Evolutionary conservation across 2,329 filamentous ascomycete genomes (phyloP), one percentile per base, ranked within the genome.

Genomic region (Clarireedia hainanense): DNA sequence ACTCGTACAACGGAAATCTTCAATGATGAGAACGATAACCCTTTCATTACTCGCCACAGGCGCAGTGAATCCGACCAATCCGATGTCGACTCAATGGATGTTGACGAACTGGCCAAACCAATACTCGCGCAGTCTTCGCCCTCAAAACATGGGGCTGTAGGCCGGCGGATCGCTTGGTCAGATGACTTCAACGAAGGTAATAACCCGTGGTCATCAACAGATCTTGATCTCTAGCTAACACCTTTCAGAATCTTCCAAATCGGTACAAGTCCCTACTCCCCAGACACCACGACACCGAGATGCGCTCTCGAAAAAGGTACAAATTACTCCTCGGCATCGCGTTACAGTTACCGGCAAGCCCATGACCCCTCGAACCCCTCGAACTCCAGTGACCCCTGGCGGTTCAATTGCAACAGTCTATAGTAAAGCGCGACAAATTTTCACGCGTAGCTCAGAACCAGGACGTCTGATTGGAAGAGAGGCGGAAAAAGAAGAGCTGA

Each of bases 381-480:
- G 86, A 61, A 89, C 89, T 12, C 86, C 86, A 10, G 75, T 79
- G 36, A 88, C 88, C 6, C 87, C 89, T 12, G 80, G 82, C 27
- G 73, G 73, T 53, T 75, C 82, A 10, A 75, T 80, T 23, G 83
- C 85, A 53, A 94, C 90, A 0, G 78, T 96, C 39, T 97, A 96
- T 71, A 90, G 94, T 60, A 80, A 85, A 58, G 94, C 91, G 15
- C 84, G 92, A 30, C 90, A 96, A 66, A 73, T 95, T 2, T 99
- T 99, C 68, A 85, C 88, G 6, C 84, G 50, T 81, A 88, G 70
- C 57, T 64, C 61, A 17, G 67, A 69, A 15, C 63, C 66, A 24
- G 68, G 68, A 15, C 63, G 56, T 55, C 58, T 70, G 6, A 46
- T 70, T 57, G 68, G 68, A 24, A 62, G 68, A 58, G 68, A 70